These are phyloP conservation scores for Linum lewisii DNA, from an alignment of 345 rosid genomes.

Conservation along the genomic window DNA sequence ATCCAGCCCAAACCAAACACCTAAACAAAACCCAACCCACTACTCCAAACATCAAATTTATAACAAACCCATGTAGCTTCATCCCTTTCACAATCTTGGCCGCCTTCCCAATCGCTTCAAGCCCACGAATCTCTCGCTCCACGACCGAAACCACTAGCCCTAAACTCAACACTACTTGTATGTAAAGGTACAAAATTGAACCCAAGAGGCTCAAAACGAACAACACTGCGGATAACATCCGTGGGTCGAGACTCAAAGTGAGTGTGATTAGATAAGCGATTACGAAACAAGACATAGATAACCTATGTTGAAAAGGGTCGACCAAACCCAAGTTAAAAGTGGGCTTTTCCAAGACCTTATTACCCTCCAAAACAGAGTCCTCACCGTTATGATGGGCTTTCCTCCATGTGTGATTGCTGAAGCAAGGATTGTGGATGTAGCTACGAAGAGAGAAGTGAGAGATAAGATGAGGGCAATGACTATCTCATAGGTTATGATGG, in stretches of 20 bases:
- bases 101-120: conserved; percentile 52
- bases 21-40: conserved; percentile 7
- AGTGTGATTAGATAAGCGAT: conserved; percentile 15
- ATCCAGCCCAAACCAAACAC: background rate
- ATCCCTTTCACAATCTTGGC: conserved; percentile 38
- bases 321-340: conserved; percentile 32
- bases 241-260: conserved; percentile 2
- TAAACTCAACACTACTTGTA: conserved; percentile 38
- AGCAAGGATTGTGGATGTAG: conserved; percentile 23
- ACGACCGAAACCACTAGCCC: conserved; percentile 47
- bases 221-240: background rate
- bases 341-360: conserved; percentile 30
- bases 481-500: conserved; percentile 16
- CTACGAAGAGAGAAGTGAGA: conserved; percentile 19
- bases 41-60: conserved; percentile 27
- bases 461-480: conserved; percentile 9
- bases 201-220: conserved; percentile 9
- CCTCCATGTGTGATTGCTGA: conserved; percentile 25
- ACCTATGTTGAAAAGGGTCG: conserved; percentile 25
- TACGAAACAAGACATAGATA: conserved; percentile 17
- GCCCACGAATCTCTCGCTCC: conserved; percentile 36
- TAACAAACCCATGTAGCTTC: conserved; percentile 33
- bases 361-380: conserved; percentile 20
- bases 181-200: conserved; percentile 18
- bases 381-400: conserved; percentile 13